Percentiles rank a stretch among this genome's conserved stretches.
phyloP scores from a whole-genome alignment of 192 early-diverging fungal species.

The Backusella parvicylindrica region DNA sequence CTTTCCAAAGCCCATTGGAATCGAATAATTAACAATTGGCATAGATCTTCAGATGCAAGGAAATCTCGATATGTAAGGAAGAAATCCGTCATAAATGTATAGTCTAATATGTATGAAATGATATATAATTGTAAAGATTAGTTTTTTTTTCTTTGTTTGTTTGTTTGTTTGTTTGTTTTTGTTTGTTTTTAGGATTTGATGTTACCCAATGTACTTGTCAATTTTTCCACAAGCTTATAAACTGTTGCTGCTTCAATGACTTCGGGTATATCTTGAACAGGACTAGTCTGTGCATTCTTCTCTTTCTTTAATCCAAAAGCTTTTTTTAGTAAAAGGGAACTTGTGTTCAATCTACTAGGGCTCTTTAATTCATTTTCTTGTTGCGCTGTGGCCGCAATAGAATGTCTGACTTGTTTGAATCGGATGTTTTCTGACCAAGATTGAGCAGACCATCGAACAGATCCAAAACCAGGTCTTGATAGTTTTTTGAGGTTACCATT shows the following conservation, averaged over 20 bases:
- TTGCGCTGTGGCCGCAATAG: neutral
- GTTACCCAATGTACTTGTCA: slow-evolving; percentile 45
- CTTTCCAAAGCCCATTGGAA: slow-evolving; percentile 52
- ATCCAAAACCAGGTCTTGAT: neutral
- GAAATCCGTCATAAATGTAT: slow-evolving; percentile 61
- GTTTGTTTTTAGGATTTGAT: neutral
- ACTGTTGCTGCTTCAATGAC: slow-evolving; percentile 47
- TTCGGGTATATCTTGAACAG: neutral
- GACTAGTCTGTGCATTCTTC: neutral
- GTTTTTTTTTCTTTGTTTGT: neutral
- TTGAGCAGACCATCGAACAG: slow-evolving; percentile 8
- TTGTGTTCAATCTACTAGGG: neutral
- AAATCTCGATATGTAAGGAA: slow-evolving; percentile 62
- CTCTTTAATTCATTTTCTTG: neutral
- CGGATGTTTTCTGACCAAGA: neutral
- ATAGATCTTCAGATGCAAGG: slow-evolving; percentile 45
- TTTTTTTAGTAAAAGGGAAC: neutral
- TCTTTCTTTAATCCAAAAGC: slow-evolving; percentile 7
- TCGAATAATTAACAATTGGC: slow-evolving; percentile 50
- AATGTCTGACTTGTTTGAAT: neutral
- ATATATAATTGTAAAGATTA: neutral
- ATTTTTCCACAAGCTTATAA: slow-evolving; percentile 52
- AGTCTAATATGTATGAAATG: slow-evolving; percentile 32
- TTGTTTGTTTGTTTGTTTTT: neutral
- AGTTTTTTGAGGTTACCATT: neutral